Conservation (phyloP, 2,329 filamentous ascomycete genomes). For the Akanthomyces muscarius region DNA sequence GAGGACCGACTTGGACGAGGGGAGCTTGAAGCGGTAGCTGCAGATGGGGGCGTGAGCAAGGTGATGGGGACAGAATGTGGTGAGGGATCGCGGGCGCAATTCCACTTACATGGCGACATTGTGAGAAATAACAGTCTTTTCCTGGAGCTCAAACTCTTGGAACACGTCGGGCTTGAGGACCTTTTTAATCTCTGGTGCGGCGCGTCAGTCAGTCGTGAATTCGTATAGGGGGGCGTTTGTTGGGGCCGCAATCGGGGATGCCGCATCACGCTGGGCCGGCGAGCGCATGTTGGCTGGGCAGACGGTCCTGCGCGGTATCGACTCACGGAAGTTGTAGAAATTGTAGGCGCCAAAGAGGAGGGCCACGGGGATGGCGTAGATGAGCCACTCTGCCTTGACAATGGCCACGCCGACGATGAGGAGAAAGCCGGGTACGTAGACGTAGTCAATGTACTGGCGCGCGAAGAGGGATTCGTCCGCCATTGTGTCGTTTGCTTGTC, state of each 20-base stretch:
- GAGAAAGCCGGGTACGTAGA: conserved; percentile 79
- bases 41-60: not conserved
- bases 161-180: conserved; percentile 83
- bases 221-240: not conserved
- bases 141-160: conserved; percentile 87
- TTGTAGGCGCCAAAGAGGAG: conserved; percentile 66
- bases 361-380: conserved; percentile 65
- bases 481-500: conserved; percentile 22
- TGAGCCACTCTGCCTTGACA: conserved; percentile 72
- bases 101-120: conserved; percentile 85
- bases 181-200: conserved; percentile 62
- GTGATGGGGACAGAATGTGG: not conserved
- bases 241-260: not conserved
- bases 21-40: conserved; percentile 90
- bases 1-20: conserved; percentile 72
- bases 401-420: conserved; percentile 72
- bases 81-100: not conserved
- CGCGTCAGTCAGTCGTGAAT: conserved; percentile 18
- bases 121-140: conserved; percentile 95
- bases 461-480: conserved; percentile 37
- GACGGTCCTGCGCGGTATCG: not conserved
- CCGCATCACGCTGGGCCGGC: not conserved
- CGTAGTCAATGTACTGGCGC: conserved; percentile 67
- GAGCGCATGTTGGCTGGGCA: not conserved
- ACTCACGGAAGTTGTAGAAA: conserved; percentile 67